These are phyloP conservation scores for Teunomyces tritomae DNA, from an alignment of 805 yeast species.

Conservation along the genomic window DNA sequence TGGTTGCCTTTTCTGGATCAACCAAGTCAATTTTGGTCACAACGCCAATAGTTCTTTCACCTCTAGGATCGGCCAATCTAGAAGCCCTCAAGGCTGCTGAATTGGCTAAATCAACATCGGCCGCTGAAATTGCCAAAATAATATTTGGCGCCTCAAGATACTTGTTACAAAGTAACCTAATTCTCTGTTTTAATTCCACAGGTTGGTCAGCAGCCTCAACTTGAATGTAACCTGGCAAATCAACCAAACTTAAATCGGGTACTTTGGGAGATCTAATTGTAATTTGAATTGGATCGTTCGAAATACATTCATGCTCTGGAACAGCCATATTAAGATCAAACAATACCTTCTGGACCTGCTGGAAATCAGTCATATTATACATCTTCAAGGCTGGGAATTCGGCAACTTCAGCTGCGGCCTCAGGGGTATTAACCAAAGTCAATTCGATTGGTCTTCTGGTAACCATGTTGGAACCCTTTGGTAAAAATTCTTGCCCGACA, in stretches of 20 bases:
- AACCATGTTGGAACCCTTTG: slow-evolving; percentile 97
- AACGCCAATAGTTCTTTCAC: slow-evolving; percentile 95
- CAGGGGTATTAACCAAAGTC: slow-evolving; percentile 86
- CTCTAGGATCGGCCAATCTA: slow-evolving; percentile 84
- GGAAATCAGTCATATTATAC: slow-evolving; percentile 80
- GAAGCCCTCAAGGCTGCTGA: slow-evolving; percentile 93
- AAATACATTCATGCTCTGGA: slow-evolving; percentile 78
- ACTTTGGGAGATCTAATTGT: slow-evolving; percentile 87
- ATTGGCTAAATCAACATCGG: slow-evolving; percentile 96
- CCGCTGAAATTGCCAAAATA: slow-evolving; percentile 93
- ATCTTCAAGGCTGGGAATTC: slow-evolving; percentile 90
- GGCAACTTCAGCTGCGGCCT: slow-evolving; percentile 76
- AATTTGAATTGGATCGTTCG: slow-evolving; percentile 90
- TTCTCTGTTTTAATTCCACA: slow-evolving; percentile 70
- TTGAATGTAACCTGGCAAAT: slow-evolving; percentile 96
- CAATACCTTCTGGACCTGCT: slow-evolving; percentile 82
- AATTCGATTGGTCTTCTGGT: slow-evolving; percentile 96
- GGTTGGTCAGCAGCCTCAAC: slow-evolving; percentile 98
- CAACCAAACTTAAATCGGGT: slow-evolving; percentile 89
- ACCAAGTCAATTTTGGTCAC: slow-evolving; percentile 92
- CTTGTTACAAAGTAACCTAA: slow-evolving; percentile 75
- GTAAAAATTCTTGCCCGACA: slow-evolving; percentile 97
- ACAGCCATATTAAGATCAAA: slow-evolving; percentile 91
- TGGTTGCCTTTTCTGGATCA: slow-evolving; percentile 67
- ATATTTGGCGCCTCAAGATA: slow-evolving; percentile 91